phyloP scores from a whole-genome alignment of 2,329 filamentous ascomycete genomes.

The Colletotrichum viniferum region DNA sequence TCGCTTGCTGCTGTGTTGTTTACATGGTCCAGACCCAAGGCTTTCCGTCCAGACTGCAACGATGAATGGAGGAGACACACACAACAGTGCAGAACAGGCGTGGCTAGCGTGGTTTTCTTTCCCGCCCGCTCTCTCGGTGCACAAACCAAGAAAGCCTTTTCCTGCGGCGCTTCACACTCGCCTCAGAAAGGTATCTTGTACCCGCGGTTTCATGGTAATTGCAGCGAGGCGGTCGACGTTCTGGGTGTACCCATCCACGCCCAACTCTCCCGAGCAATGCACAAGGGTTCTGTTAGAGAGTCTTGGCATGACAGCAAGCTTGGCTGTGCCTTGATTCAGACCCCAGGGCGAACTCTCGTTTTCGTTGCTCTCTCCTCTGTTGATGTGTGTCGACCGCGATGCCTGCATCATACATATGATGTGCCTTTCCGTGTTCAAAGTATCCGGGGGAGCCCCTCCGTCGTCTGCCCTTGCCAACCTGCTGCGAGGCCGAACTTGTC shows the following conservation, averaged over 20 bases:
- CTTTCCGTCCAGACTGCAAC: neutral
- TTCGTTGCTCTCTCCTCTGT: neutral
- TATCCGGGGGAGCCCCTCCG: neutral
- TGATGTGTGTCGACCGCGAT: neutral
- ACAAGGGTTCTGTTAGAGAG: constrained; percentile 1
- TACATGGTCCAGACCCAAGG: neutral
- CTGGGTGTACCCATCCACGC: constrained; percentile 9
- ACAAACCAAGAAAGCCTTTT: neutral
- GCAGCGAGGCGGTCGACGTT: neutral
- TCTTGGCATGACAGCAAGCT: constrained; percentile 21
- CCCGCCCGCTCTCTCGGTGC: neutral
- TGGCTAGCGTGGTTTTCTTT: neutral
- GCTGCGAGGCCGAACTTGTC: neutral
- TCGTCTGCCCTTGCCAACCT: neutral
- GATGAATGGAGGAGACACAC: neutral
- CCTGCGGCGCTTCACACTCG: neutral
- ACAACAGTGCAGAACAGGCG: neutral
- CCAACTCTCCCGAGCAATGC: neutral
- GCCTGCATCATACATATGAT: neutral
- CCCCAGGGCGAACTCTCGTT: neutral
- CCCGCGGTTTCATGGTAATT: constrained; percentile 1
- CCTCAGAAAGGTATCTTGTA: constrained; percentile 1
- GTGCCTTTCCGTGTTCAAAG: neutral
- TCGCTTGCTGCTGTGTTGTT: neutral
- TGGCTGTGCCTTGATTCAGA: constrained; percentile 16